Conservation (phyloP, 345 rosid genomes). For the Dipteronia dyeriana region DNA sequence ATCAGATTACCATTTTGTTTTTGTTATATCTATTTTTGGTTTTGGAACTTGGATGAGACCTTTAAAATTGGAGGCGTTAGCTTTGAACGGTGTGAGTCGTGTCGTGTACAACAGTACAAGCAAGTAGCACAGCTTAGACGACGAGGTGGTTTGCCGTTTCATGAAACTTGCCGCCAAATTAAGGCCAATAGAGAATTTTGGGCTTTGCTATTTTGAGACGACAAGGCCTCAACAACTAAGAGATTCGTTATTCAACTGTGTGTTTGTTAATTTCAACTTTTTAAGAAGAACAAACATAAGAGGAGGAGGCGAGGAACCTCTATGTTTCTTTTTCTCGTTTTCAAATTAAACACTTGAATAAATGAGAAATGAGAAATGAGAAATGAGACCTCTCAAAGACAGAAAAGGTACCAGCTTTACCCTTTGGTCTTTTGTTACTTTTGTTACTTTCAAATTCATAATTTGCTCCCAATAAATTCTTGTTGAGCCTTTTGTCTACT, state of each 20-base stretch:
- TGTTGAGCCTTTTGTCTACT: background rate
- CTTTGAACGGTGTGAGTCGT: background rate
- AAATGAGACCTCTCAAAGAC: background rate
- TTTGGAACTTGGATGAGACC: too few relatives aligned
- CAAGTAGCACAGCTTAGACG: background rate
- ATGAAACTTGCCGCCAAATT: background rate
- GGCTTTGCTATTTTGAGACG: background rate
- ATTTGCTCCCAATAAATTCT: too few relatives aligned
- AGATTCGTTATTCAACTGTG: too few relatives aligned
- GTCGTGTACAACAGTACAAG: background rate
- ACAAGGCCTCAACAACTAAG: background rate
- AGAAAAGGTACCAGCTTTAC: background rate
- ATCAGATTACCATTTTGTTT: too few relatives aligned
- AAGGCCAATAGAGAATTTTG: background rate
- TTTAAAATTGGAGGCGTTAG: background rate
- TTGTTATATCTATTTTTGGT: too few relatives aligned
- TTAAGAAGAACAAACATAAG: too few relatives aligned
- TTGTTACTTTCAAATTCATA: too few relatives aligned
- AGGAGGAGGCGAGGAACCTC: background rate
- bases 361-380: too few relatives aligned
- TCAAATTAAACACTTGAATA: background rate
- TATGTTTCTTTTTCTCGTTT: background rate
- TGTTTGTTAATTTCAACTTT: too few relatives aligned
- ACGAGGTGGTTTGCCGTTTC: background rate
- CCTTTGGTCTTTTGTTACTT: too few relatives aligned